A percentile compares a stretch with the other conserved stretches of the same genome.
Evolutionary conservation across 371 early-diverging fungal genomes (phyloP).

Genomic region (Apophysomyces sp.): DNA sequence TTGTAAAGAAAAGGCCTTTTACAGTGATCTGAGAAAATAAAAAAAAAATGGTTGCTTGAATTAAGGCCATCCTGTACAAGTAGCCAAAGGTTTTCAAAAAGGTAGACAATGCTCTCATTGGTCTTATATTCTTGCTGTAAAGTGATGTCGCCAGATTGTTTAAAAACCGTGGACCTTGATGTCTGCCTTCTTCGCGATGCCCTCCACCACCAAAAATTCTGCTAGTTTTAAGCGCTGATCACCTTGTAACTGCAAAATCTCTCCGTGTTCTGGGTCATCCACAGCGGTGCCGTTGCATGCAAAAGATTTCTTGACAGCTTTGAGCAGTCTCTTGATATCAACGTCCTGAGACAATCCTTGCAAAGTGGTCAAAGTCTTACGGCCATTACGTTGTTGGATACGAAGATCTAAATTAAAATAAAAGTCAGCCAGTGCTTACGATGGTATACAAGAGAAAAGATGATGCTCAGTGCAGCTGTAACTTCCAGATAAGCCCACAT

Average conservation of each 20-base stretch:
- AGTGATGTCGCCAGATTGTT: slow-evolving; percentile 4
- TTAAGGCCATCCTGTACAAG: background rate
- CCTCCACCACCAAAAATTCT: slow-evolving; percentile 71
- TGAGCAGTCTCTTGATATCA: slow-evolving; percentile 87
- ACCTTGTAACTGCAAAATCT: slow-evolving; percentile 94
- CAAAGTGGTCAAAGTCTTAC: slow-evolving; percentile 94
- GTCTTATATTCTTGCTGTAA: background rate
- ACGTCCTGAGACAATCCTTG: slow-evolving; percentile 85
- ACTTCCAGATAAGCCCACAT: background rate
- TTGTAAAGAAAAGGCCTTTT: too few species aligned
- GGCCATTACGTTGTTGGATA: slow-evolving; percentile 96
- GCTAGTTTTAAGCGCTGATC: slow-evolving; percentile 89
- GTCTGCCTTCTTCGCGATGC: slow-evolving; percentile 77
- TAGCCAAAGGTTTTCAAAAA: background rate
- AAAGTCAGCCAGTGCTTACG: background rate
- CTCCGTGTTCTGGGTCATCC: slow-evolving; percentile 86
- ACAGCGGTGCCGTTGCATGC: slow-evolving; percentile 96
- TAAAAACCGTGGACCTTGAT: slow-evolving; percentile 97
- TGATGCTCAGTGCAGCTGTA: background rate
- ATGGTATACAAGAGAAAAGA: background rate
- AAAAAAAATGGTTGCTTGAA: background rate
- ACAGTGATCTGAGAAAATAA: background rate
- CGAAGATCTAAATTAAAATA: slow-evolving; percentile 82
- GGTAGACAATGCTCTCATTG: background rate
- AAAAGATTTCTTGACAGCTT: slow-evolving; percentile 94